phyloP scores from a whole-genome alignment of 2,329 filamentous ascomycete genomes.

The Fusarium marasasianum region DNA sequence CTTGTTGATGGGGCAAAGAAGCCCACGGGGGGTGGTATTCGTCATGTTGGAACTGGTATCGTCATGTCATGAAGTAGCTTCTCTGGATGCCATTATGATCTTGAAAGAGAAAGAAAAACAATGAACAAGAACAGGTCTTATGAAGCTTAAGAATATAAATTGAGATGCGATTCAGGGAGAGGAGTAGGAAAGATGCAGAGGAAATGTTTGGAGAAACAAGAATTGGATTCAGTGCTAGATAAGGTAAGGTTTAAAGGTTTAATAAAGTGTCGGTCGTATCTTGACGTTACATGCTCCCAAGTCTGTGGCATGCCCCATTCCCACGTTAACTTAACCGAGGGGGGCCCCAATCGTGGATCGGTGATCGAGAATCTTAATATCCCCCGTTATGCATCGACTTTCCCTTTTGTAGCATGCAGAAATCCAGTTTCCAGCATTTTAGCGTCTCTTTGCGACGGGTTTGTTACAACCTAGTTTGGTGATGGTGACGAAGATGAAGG shows the following conservation, averaged over 20 bases:
- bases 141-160: neutral
- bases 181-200: neutral
- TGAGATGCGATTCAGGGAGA: neutral
- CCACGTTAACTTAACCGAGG: constrained; percentile 25
- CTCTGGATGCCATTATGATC: constrained; percentile 19
- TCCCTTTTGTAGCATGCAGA: neutral
- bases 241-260: constrained; percentile 1
- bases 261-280: constrained; percentile 7
- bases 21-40: constrained; percentile 15
- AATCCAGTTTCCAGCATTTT: constrained; percentile 28
- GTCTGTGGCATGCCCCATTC: neutral
- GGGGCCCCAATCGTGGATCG: neutral
- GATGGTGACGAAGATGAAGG: constrained; percentile 20
- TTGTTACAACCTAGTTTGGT: constrained; percentile 4
- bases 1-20: constrained; percentile 2
- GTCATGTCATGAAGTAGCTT: constrained; percentile 39
- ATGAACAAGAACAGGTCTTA: neutral
- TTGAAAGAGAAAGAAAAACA: neutral
- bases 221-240: constrained; percentile 6
- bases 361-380: constrained; percentile 3
- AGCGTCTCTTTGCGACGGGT: constrained; percentile 22
- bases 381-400: constrained; percentile 1
- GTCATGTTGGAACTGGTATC: constrained; percentile 28
- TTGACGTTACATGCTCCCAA: constrained; percentile 32
- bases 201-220: constrained; percentile 5